These are phyloP conservation scores for Chaetomium tenue DNA, from an alignment of 495 filamentous ascomycete genomes.

Conservation along the genomic window DNA sequence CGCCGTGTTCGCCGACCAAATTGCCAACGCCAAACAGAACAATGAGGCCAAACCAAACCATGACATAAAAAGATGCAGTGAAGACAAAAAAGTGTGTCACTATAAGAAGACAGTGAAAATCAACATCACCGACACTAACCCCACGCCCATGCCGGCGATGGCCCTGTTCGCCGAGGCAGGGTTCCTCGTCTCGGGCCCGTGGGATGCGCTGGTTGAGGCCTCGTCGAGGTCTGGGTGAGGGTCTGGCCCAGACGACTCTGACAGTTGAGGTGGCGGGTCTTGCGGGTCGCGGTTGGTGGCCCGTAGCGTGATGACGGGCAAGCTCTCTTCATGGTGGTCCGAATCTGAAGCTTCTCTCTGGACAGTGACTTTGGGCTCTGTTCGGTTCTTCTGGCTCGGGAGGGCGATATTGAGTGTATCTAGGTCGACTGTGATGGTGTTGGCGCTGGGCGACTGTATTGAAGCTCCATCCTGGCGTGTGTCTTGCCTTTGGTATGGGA, in stretches of 20 bases:
- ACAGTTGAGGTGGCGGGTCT: background rate
- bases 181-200: conserved; percentile 21
- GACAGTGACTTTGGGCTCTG: background rate
- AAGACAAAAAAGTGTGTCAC: conserved; percentile 7
- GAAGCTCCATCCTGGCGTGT: background rate
- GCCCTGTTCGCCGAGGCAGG: conserved; percentile 48
- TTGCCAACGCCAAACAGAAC: background rate
- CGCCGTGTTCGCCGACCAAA: background rate
- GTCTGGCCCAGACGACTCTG: background rate
- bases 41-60: background rate
- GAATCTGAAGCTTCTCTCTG: background rate
- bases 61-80: background rate
- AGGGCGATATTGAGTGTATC: background rate
- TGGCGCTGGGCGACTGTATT: conserved; percentile 5
- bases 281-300: background rate
- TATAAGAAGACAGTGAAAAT: conserved; percentile 13
- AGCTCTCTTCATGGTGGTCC: background rate
- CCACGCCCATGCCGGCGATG: conserved; percentile 54
- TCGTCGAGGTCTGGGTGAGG: background rate
- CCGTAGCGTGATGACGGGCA: background rate
- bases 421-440: background rate
- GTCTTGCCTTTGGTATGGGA: conserved; percentile 27
- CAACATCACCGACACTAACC: conserved; percentile 54
- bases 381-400: conserved; percentile 1
- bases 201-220: background rate